A percentile compares a stretch with the other conserved stretches of the same genome.
Evolutionary conservation across 2,329 filamentous ascomycete genomes (phyloP).

Genomic region (Phaeosphaeriaceae sp.): DNA sequence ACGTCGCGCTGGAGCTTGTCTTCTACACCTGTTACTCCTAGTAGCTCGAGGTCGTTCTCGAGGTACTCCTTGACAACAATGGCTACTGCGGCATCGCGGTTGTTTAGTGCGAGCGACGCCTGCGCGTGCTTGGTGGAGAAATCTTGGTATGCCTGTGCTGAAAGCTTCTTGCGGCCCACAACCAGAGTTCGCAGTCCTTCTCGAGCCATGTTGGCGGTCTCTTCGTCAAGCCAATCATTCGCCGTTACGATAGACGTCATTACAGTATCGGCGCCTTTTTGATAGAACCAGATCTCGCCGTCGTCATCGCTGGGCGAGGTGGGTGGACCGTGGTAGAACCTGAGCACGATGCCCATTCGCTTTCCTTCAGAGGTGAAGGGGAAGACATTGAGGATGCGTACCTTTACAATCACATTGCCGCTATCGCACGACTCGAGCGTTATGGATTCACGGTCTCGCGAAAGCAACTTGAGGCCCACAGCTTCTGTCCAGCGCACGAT

Average conservation of each 20-base stretch:
- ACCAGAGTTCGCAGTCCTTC: slow-evolving; percentile 94
- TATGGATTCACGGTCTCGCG: slow-evolving; percentile 89
- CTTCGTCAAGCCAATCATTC: slow-evolving; percentile 98
- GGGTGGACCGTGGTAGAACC: slow-evolving; percentile 66
- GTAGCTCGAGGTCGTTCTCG: slow-evolving; percentile 86
- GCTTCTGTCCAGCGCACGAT: slow-evolving; percentile 96
- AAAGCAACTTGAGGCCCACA: slow-evolving; percentile 82
- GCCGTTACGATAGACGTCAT: slow-evolving; percentile 95
- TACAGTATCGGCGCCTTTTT: slow-evolving; percentile 97
- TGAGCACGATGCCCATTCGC: slow-evolving; percentile 95
- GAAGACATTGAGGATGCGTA: slow-evolving; percentile 91
- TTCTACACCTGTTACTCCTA: slow-evolving; percentile 97
- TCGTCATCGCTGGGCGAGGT: slow-evolving; percentile 58
- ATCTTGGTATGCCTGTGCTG: slow-evolving; percentile 77
- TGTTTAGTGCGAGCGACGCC: slow-evolving; percentile 80
- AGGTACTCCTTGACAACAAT: slow-evolving; percentile 80
- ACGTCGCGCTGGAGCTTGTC: slow-evolving; percentile 96
- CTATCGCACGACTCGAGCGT: slow-evolving; percentile 79
- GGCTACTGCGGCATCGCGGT: slow-evolving; percentile 83
- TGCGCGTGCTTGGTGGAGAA: slow-evolving; percentile 79
- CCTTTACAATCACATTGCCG: slow-evolving; percentile 78
- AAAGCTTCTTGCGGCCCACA: slow-evolving; percentile 89
- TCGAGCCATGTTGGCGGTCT: slow-evolving; percentile 98
- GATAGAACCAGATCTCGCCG: slow-evolving; percentile 96
- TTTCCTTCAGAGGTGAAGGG: slow-evolving; percentile 98